phyloP scores from a whole-genome alignment of 352 stramenopile species.

The Globisporangium nunn region DNA sequence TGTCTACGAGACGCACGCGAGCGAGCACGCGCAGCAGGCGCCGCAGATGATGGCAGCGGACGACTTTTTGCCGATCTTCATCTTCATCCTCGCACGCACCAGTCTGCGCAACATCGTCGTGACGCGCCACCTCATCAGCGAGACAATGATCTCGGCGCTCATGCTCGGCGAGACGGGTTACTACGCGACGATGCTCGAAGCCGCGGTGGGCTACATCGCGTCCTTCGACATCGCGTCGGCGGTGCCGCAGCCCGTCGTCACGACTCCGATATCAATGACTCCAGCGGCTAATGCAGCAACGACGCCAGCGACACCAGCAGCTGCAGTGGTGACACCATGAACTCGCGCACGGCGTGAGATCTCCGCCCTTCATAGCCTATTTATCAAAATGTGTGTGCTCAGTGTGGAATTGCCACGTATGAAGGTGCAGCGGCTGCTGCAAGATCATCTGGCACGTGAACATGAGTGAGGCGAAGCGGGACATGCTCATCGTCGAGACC shows the following conservation, averaged over 20 bases:
- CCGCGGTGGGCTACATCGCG: slow-evolving; percentile 60
- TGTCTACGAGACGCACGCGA: slow-evolving; percentile 58
- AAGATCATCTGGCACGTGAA: too few species aligned
- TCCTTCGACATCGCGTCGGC: slow-evolving; percentile 16
- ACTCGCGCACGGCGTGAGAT: too few species aligned
- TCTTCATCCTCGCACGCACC: slow-evolving; percentile 51
- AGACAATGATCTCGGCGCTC: slow-evolving; percentile 66
- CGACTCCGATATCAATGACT: background rate
- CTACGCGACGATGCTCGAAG: slow-evolving; percentile 77
- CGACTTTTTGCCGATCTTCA: slow-evolving; percentile 80
- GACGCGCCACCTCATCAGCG: slow-evolving; percentile 56
- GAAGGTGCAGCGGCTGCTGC: too few species aligned
- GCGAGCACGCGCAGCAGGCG: slow-evolving; percentile 25
- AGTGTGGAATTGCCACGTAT: too few species aligned
- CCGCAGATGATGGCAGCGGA: slow-evolving; percentile 49
- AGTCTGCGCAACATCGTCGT: slow-evolving; percentile 52
- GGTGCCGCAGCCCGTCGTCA: too few species aligned
- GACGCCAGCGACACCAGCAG: background rate
- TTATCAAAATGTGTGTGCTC: too few species aligned
- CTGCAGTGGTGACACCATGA: too few species aligned
- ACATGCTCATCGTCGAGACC: too few species aligned
- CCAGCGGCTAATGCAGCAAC: background rate
- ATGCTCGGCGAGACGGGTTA: slow-evolving; percentile 80
- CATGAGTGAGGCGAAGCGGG: too few species aligned
- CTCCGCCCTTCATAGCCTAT: too few species aligned